phyloP scores from a whole-genome alignment of 169 alveolate species.

The Eimeria falciformis region DNA sequence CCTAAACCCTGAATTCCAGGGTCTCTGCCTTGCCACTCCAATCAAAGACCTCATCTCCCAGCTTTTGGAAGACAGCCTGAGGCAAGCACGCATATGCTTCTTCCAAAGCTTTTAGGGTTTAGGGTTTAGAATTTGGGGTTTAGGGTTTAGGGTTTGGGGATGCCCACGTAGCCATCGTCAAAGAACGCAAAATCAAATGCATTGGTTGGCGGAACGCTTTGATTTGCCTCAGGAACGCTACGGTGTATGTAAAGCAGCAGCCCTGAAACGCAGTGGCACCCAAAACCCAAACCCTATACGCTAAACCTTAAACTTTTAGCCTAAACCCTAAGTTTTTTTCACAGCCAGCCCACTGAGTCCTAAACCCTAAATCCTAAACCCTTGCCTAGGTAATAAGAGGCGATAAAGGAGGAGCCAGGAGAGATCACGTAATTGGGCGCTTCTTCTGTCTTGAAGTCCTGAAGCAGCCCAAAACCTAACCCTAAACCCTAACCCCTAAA shows the following conservation, averaged over 20 bases:
- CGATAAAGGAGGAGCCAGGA: not conserved
- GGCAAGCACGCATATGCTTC: not conserved
- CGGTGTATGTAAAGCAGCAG: conserved; percentile 44
- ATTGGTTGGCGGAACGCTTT: not conserved
- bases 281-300: not conserved
- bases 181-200: conserved; percentile 16
- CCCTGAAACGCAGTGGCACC: not conserved
- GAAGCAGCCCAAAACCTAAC: not conserved
- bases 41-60: conserved; percentile 6
- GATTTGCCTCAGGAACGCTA: not conserved
- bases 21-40: conserved; percentile 1
- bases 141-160: conserved; percentile 2
- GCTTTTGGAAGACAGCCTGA: conserved; percentile 34
- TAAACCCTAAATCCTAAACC: conserved; percentile 42
- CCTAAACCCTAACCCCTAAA: not conserved
- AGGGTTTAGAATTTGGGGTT: conserved; percentile 49
- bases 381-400: conserved; percentile 20
- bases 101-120: not conserved
- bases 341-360: no score
- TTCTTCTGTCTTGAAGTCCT: conserved; percentile 26
- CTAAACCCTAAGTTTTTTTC: no score
- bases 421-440: conserved; percentile 7
- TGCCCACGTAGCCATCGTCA: conserved; percentile 17
- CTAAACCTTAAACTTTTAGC: conserved; percentile 44
- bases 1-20: not conserved